These are phyloP conservation scores for Paxillus rubicundulus DNA, from an alignment of 768 basidiomycete genomes.

Conservation along the genomic window DNA sequence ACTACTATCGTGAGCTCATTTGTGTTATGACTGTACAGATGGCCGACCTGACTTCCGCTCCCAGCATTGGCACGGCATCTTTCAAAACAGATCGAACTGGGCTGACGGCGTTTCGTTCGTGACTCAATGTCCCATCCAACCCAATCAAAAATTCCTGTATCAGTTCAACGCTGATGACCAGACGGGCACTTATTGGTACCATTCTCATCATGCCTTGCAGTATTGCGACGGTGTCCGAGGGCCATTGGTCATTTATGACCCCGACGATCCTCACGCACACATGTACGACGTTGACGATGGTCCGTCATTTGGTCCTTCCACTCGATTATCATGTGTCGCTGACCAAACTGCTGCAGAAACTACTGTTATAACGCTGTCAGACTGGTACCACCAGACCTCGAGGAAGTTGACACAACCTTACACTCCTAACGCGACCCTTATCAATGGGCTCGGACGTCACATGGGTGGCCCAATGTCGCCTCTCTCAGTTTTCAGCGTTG, in stretches of 20 bases:
- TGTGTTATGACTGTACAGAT: background rate
- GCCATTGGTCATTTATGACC: conserved; percentile 45
- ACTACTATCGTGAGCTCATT: conserved; percentile 36
- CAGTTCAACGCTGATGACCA: conserved; percentile 38
- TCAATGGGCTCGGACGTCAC: conserved; percentile 45
- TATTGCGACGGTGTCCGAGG: conserved; percentile 44
- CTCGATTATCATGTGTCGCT: background rate
- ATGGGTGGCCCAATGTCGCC: conserved; percentile 30
- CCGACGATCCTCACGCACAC: conserved; percentile 38
- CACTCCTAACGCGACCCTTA: conserved; percentile 38
- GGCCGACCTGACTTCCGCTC: background rate
- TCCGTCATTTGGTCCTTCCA: conserved; percentile 11
- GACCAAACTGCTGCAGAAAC: conserved; percentile 25
- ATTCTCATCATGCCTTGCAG: conserved; percentile 40
- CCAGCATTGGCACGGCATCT: conserved; percentile 37
- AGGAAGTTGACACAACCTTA: conserved; percentile 19
- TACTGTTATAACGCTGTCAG: conserved; percentile 44
- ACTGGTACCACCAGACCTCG: conserved; percentile 40
- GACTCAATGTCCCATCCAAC: conserved; percentile 45
- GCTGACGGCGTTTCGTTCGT: conserved; percentile 41
- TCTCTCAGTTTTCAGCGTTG: conserved; percentile 39
- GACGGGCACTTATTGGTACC: conserved; percentile 50
- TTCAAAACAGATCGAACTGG: conserved; percentile 33
- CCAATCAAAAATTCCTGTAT: conserved; percentile 39
- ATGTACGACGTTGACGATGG: conserved; percentile 50